Conservation (phyloP, 2,329 filamentous ascomycete species). For the Chalara sp. region DNA sequence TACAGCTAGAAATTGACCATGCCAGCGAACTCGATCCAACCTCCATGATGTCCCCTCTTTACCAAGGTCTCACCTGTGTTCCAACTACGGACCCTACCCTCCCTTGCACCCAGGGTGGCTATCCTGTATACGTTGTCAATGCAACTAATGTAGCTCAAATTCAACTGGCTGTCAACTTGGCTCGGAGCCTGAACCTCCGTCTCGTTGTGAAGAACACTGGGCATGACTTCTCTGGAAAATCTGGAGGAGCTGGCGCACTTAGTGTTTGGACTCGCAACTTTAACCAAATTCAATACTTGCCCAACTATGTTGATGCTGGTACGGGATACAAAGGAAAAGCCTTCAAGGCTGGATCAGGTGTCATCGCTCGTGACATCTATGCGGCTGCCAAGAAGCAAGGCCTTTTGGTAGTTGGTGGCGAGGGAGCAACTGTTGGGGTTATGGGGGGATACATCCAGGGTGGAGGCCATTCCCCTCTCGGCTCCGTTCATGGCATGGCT, state of each 20-base stretch:
- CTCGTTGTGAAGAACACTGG: conserved; percentile 37
- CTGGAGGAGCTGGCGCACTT: conserved; percentile 38
- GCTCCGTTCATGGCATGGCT: conserved; percentile 47
- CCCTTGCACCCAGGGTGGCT: conserved; percentile 13
- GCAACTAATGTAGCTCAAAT: conserved; percentile 14
- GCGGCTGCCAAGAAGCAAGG: conserved; percentile 33
- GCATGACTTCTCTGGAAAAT: conserved; percentile 40
- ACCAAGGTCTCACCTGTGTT: conserved; percentile 31
- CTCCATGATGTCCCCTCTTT: conserved; percentile 42
- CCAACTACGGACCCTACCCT: not conserved
- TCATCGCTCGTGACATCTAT: conserved; percentile 37
- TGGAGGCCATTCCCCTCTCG: conserved; percentile 51
- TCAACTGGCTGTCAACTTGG: conserved; percentile 26
- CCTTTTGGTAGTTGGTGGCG: conserved; percentile 41
- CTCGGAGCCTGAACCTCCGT: conserved; percentile 25
- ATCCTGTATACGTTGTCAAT: conserved; percentile 20
- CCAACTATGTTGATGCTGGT: conserved; percentile 26
- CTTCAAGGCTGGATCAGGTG: conserved; percentile 32
- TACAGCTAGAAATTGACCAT: conserved; percentile 5
- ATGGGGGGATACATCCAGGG: conserved; percentile 48
- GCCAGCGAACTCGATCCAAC: conserved; percentile 30
- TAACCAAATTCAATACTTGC: conserved; percentile 32
- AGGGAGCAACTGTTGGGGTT: conserved; percentile 32
- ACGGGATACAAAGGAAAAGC: conserved; percentile 27
- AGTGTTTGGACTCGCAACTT: conserved; percentile 43